Conservation (phyloP, 73 alveolate genomes). For the Tetrahymena elliotti region DNA sequence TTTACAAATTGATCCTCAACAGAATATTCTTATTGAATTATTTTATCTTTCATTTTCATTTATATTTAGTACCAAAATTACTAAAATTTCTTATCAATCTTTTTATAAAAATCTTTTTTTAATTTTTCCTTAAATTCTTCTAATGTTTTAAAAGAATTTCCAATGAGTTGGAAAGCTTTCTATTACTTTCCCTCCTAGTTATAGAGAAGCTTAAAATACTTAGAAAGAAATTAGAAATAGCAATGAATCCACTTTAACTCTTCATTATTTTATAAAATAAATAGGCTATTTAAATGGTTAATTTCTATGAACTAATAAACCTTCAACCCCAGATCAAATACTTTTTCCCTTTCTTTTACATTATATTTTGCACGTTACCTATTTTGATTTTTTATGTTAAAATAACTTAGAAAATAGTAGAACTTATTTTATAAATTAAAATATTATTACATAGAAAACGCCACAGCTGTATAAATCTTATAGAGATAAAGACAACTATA, state of each 20-base stretch:
- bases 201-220: not conserved
- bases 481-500: not conserved
- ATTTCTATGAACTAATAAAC: not conserved
- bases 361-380: not conserved
- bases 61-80: not conserved
- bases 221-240: not conserved
- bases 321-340: not conserved
- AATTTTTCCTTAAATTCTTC: not conserved
- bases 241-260: not conserved
- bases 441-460: not conserved
- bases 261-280: not conserved
- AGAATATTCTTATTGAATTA: not conserved
- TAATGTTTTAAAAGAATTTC: not conserved
- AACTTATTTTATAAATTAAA: not conserved
- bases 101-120: not conserved
- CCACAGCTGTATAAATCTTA: not conserved
- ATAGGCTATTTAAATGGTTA: not conserved
- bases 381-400: not conserved
- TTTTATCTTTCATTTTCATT: not conserved
- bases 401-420: not conserved
- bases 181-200: not conserved
- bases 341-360: not conserved
- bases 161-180: not conserved
- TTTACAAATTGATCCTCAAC: no score
- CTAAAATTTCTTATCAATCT: not conserved